A percentile compares a stretch with the other conserved stretches of the same genome.
These are phyloP conservation scores for Arthroderma sp. DNA, from an alignment of 2,329 filamentous ascomycete species.

Conservation along the genomic window DNA sequence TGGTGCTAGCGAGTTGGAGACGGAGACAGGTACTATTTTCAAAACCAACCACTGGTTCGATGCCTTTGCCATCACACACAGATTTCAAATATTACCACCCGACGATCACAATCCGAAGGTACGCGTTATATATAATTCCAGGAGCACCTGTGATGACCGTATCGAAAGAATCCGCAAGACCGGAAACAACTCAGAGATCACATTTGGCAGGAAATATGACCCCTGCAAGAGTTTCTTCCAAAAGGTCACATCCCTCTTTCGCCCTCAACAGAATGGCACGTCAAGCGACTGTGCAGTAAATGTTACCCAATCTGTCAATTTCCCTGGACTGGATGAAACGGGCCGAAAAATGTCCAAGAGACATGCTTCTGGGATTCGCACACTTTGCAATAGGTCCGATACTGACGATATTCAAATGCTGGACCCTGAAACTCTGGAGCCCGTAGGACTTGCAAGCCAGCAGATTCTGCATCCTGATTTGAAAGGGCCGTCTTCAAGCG, in stretches of 20 bases:
- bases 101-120: conserved; percentile 18
- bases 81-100: conserved; percentile 51
- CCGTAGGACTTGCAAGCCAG: conserved; percentile 51
- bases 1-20: conserved; percentile 50
- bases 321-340: conserved; percentile 41
- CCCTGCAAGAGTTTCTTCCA: conserved; percentile 61
- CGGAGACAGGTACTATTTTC: conserved; percentile 44
- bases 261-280: conserved; percentile 12
- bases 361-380: conserved; percentile 30
- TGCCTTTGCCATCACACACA: conserved; percentile 57
- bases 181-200: conserved; percentile 44
- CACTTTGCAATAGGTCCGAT: conserved; percentile 50
- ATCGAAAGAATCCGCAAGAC: conserved; percentile 47
- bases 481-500: conserved; percentile 52
- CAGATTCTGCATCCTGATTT: conserved; percentile 52
- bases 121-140: conserved; percentile 57
- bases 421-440: conserved; percentile 59
- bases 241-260: conserved; percentile 55
- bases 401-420: conserved; percentile 45
- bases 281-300: conserved; percentile 43
- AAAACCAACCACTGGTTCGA: conserved; percentile 69
- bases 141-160: conserved; percentile 51
- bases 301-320: conserved; percentile 53
- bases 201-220: conserved; percentile 59
- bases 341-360: conserved; percentile 11